Percentiles rank a stretch among this genome's conserved stretches.
phyloP scores from a whole-genome alignment of 345 rosid species.

The Syzygium aqueum region DNA sequence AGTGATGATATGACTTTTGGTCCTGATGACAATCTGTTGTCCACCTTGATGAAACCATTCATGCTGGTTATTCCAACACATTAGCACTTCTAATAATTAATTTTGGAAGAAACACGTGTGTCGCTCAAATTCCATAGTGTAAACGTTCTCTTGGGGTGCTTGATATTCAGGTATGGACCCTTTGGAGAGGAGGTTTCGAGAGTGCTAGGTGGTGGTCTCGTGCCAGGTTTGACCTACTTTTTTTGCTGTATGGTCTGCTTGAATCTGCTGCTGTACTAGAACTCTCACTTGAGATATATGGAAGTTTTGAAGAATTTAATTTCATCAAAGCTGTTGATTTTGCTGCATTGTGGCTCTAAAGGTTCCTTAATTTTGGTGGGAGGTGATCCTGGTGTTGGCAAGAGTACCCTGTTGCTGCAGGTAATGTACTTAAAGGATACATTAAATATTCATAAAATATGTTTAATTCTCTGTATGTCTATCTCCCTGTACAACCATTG shows the following conservation, averaged over 20 bases:
- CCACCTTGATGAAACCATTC: background rate
- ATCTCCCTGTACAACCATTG: background rate
- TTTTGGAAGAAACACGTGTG: background rate
- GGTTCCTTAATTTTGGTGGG: slow-evolving; percentile 86
- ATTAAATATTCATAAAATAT: background rate
- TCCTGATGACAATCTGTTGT: background rate
- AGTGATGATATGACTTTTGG: background rate
- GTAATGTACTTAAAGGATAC: slow-evolving; percentile 13
- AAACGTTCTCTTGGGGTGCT: background rate
- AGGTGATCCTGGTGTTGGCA: slow-evolving; percentile 97
- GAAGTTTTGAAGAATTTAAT: background rate
- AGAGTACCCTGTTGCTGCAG: slow-evolving; percentile 90
- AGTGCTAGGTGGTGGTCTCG: slow-evolving; percentile 96
- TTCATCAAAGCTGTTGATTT: background rate
- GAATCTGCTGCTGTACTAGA: no score
- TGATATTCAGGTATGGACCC: slow-evolving; percentile 45
- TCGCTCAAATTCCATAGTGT: background rate
- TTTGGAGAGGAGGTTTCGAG: slow-evolving; percentile 83
- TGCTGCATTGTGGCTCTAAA: background rate
- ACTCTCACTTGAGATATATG: no score
- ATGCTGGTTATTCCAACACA: background rate
- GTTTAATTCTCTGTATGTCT: background rate
- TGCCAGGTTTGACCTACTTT: slow-evolving; percentile 46
- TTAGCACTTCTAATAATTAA: background rate
- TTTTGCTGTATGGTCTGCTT: background rate